Evolutionary conservation across 73 alveolate species (phyloP), one percentile per base, ranked within the genome.

Genomic region (Symbiodinium pilosum): DNA sequence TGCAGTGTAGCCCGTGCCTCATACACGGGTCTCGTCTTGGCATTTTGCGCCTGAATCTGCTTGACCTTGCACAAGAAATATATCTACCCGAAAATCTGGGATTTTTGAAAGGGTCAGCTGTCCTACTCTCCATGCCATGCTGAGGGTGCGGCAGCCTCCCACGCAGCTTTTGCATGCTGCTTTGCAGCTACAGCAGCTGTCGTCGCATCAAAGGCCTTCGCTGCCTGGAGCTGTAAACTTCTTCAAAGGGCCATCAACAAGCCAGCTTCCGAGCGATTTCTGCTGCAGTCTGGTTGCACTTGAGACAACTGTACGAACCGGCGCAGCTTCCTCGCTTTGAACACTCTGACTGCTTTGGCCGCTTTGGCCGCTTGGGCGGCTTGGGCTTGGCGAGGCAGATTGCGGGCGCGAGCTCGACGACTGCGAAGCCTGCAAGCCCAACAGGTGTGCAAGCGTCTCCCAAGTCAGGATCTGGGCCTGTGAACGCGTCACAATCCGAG

Each of bases 131-230:
- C n/a, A n/a, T n/a, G n/a, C n/a, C n/a, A n/a, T n/a, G n/a, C n/a
- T n/a, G n/a, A n/a, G n/a, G n/a, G n/a, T 32, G 71, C 69, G 24
- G 43, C 94, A 39, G 94, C 94, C 59, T 87, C 94, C 94, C 94
- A 87, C 86, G 94, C 94, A 38, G 94, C 94, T 71, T 87, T 87
- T 28, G 94, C 94, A 59, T 87, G 94, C 86, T 87, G 94, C 94
- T 56, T 87, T 51, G 94, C 94, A 14, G 94, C 64, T 1, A 41
- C 94, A 16, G 94, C 94, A 2, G 94, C 94, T 20, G 38, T 43
- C 18, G 54, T 59, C 16, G 44, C 69, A 40, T 87, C 94, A 69
- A 8, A 87, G 59, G 59, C 69, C 94, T 87, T 26, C 32, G 83
- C 5, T n/a, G 41, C 30, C 32, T 43, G 47, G 9, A 28, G 81